Evolutionary conservation across 352 stramenopile species (phyloP).

Genomic region (Phytopythium litorale): DNA sequence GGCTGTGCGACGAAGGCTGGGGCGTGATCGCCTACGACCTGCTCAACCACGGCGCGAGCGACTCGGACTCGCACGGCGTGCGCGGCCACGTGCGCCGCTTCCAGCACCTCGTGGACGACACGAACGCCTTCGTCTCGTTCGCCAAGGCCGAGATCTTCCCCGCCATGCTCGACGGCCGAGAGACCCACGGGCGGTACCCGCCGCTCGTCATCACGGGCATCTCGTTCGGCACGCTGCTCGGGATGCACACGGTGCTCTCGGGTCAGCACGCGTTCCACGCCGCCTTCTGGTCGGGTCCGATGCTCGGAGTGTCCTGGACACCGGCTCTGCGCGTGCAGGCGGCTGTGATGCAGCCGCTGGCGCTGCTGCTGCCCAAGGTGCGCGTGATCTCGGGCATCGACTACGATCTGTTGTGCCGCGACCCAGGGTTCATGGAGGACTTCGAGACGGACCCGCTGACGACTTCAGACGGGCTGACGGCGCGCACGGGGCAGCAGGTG

Average conservation of each 20-base stretch:
- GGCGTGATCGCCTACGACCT: conserved; percentile 46
- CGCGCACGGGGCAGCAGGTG: conserved; percentile 23
- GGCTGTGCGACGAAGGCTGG: conserved; percentile 35
- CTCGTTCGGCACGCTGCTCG: conserved; percentile 52
- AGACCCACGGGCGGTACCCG: conserved; percentile 6
- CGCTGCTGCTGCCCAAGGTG: conserved; percentile 27
- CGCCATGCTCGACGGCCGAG: conserved; percentile 13
- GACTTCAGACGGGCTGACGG: conserved; percentile 36
- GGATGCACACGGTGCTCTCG: conserved; percentile 47
- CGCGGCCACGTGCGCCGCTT: conserved; percentile 37
- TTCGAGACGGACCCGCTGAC: conserved; percentile 58
- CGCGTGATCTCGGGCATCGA: conserved; percentile 52
- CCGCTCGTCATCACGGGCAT: conserved; percentile 57
- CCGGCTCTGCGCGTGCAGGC: conserved; percentile 34
- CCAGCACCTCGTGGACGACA: conserved; percentile 44
- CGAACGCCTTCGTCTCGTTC: conserved; percentile 38
- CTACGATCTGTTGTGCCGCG: conserved; percentile 26
- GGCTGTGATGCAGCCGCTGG: conserved; percentile 34
- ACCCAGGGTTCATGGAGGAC: conserved; percentile 37
- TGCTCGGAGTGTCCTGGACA: conserved; percentile 46
- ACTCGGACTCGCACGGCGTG: conserved; percentile 26
- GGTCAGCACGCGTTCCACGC: conserved; percentile 42
- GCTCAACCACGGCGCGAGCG: conserved; percentile 43
- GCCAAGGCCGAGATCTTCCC: conserved; percentile 31
- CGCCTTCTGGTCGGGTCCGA: conserved; percentile 43